Base-by-base conservation (phyloP, 371 early-diverging fungal species). In the Capillidium rhysosporum region DNA sequence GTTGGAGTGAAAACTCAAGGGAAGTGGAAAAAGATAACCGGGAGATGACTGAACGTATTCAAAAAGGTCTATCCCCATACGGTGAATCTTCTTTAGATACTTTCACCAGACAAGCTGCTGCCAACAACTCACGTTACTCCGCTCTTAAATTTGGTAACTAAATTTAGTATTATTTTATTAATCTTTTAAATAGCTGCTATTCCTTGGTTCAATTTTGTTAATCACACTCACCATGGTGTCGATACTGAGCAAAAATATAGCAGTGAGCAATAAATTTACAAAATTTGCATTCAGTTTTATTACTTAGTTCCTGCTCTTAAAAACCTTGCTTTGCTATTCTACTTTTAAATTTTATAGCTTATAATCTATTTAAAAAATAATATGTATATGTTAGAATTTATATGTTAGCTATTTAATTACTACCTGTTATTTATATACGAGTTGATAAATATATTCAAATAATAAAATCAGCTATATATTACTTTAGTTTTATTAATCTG, bases 181-280 rank as follows among this genome's bases (percentile, higher is more conserved):
- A 12, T 9, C 16, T 39, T 39, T 39, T 39, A 12, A 12, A 7
- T 62, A 79, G 82, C 65, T 63, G 65, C 70, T 46, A 56, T 76
- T 53, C 88, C 88, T 48, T 79, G 76, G 77, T 87, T 85, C 70
- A 87, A 87, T 72, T 73, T 84, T 65, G 78, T 70, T 61, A 81
- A 78, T 64, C 88, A 87, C 64, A 76, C 77, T 64, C 77, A 75
- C 61, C 87, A 86, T 49, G 78, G 81, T 63, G 75, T 76, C 41
- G 78, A 77, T 59, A 67, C 70, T 51, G 68, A 64, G 52, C 39
- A 39, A 39, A n/a, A n/a, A n/a, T n/a, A n/a, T n/a, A n/a, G n/a
- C n/a, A n/a, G n/a, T n/a, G n/a, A n/a, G n/a, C n/a, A n/a, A n/a
- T n/a, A n/a, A n/a, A n/a, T n/a, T n/a, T n/a, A n/a, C n/a, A n/a